phyloP scores from a whole-genome alignment of 495 filamentous ascomycete species.

The Talaromyces trachyspermus region DNA sequence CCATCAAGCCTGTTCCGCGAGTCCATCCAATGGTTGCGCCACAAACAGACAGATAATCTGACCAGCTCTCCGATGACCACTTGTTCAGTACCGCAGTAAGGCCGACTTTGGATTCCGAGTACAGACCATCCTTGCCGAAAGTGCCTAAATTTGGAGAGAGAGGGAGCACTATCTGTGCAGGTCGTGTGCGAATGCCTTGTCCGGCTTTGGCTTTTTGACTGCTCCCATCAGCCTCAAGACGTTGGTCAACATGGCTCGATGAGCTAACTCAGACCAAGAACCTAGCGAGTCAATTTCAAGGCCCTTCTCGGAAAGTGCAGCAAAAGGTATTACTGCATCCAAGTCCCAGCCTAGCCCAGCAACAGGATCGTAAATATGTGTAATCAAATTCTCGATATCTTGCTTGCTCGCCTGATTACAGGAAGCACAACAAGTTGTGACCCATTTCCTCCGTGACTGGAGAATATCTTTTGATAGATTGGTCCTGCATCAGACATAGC shows the following conservation, averaged over 20 bases:
- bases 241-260: slow-evolving; percentile 18
- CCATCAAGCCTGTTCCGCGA: slow-evolving; percentile 17
- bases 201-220: slow-evolving; percentile 6
- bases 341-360: slow-evolving; percentile 13
- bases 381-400: slow-evolving; percentile 17
- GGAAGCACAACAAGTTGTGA: slow-evolving; percentile 17
- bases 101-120: slow-evolving; percentile 20
- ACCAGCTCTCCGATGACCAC: slow-evolving; percentile 16
- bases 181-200: slow-evolving; percentile 12
- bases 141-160: slow-evolving; percentile 20
- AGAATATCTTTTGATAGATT: slow-evolving; percentile 17
- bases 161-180: slow-evolving; percentile 16
- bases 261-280: slow-evolving; percentile 15
- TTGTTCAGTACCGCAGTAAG: slow-evolving; percentile 14
- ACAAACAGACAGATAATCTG: slow-evolving; percentile 14
- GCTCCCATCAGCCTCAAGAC: slow-evolving; percentile 13
- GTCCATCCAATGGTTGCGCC: slow-evolving; percentile 23
- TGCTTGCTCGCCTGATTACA: slow-evolving; percentile 25
- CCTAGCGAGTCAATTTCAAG: slow-evolving; percentile 18
- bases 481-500: neutral
- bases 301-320: slow-evolving; percentile 17
- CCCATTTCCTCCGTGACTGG: slow-evolving; percentile 11
- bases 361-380: slow-evolving; percentile 13
- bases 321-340: slow-evolving; percentile 21
- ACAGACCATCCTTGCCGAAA: slow-evolving; percentile 20